Base-by-base conservation (phyloP, 768 basidiomycete genomes). In the Tephrocybe sp. region DNA sequence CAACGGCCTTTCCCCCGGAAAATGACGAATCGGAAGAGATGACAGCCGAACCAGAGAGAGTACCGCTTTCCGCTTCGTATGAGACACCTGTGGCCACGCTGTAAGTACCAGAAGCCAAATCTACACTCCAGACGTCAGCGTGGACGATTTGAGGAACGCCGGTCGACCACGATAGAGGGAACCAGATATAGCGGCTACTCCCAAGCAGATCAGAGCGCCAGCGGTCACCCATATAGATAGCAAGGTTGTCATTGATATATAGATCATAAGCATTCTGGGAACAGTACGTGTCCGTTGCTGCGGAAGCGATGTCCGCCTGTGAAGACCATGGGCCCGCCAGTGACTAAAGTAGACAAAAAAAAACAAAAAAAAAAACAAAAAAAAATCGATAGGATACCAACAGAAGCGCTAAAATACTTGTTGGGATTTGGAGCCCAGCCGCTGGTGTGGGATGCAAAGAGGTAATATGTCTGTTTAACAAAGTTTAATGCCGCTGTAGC, bases 221-320 rank as follows among this genome's bases (percentile, higher is more conserved):
- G 44, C 83, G 77, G 61, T 85, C 83, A 38, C 83, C 82, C 79
- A 83, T 82, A 57, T 83, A 85, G 45, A 85, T 73, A 2, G 72
- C 75, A 47, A 66, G 65, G 45, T 72, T 76, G 4, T 65, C 65
- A 6, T 74, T 78, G 23, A 83, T 63, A 12, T 72, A 69, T 40
- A 83, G 61, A 60, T 83, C 79, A 57, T 68, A 83, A 4, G 75
- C 69, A 61, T 83, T 85, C 65, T 84, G 83, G 17, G 80, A 83
- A 62, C 76, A 83, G 60, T 80, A 85, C 5, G 82, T 85, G 33
- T 75, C 68, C 31, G 73, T 73, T 30, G 72, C 64, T 49, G 67
- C 49, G 2, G 81, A 76, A 5, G 80, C 79, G 48, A 84, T 77
- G 61, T 85, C 82, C 5, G 71, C 70, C 62, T 83, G 75, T 5